phyloP scores from a whole-genome alignment of 2,329 filamentous ascomycete species.

The Thielaviopsis ethacetica region DNA sequence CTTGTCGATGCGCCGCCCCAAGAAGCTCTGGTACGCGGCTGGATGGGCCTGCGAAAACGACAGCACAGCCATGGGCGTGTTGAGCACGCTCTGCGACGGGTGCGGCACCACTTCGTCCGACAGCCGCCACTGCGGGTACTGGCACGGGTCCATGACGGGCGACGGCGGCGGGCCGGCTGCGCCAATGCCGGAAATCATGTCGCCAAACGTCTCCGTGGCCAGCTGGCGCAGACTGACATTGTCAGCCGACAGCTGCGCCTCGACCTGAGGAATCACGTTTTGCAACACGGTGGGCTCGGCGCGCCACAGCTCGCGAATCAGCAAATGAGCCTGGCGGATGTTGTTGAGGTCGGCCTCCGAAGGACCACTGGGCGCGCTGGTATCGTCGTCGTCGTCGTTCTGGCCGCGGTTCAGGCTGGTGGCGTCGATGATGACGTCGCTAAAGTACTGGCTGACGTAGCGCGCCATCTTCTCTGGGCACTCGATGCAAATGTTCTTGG shows the following conservation, averaged over 20 bases:
- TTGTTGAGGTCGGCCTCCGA: conserved; percentile 77
- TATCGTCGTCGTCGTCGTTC: conserved; percentile 49
- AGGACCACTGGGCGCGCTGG: conserved; percentile 42
- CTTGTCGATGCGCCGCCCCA: conserved; percentile 77
- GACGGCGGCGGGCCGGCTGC: conserved; percentile 69
- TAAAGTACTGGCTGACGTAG: conserved; percentile 91
- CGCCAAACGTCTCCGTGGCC: conserved; percentile 85
- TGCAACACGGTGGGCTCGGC: conserved; percentile 75
- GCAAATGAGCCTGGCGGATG: conserved; percentile 71
- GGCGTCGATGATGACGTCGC: conserved; percentile 85
- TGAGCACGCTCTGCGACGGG: conserved; percentile 45
- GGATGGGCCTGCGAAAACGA: conserved; percentile 76
- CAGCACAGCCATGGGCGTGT: conserved; percentile 70
- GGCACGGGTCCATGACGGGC: conserved; percentile 58
- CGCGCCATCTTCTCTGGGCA: conserved; percentile 89
- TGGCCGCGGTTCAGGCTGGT: conserved; percentile 44
- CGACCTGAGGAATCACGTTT: conserved; percentile 86
- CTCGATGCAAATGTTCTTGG: conserved; percentile 78
- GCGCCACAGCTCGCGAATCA: conserved; percentile 87
- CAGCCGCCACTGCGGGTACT: conserved; percentile 63
- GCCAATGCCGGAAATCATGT: conserved; percentile 87
- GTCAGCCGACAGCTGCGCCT: conserved; percentile 81
- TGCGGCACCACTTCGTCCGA: conserved; percentile 37
- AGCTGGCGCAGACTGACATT: conserved; percentile 73
- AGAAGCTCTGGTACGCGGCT: conserved; percentile 65